Evolutionary conservation across 2,329 filamentous ascomycete genomes (phyloP), one percentile per base, ranked within the genome.

Genomic region (Fusarium nodosum): DNA sequence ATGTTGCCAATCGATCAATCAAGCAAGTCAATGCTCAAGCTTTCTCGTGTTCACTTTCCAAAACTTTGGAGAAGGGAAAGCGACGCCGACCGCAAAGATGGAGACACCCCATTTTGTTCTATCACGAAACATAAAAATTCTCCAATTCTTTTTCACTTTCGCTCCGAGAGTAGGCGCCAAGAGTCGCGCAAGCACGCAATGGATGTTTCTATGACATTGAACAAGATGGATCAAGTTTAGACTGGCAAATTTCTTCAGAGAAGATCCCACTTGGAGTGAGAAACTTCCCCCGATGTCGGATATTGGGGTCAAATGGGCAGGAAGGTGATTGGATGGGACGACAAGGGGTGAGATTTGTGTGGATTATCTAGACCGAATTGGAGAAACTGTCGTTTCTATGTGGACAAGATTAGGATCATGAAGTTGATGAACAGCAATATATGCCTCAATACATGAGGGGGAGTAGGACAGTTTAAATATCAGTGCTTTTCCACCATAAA

Each of bases 261-360:
- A 20, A 36, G 38, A 55, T 54, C 28, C 59, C 56, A 62, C 59
- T 55, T 62, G 33, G 39, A 54, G 16, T 13, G 15, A 26, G 16
- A 48, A 33, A 33, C 28, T 26, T 15, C 12, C 39, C 59, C 59
- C 59, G 59, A 62, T 61, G 38, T 42, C 59, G 59, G 59, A 61
- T 46, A 33, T 54, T 61, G 39, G 56, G 31, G 45, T 38, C 31
- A 12, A 22, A 42, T 46, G 33, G 45, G 56, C 39, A 31, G 11
- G 18, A 7, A 15, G 5, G 12, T 62, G 11, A 62, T 61, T 62
- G 59, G 59, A 28, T 45, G 3, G 4, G 7, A 13, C 1, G 24
- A 39, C 34, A 20, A 22, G 39, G 39, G 18, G 13, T 34, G 31
- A 22, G 16, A 15, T 6, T 34, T 4, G 2, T 18, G 38, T 58